phyloP scores from a whole-genome alignment of 2,329 filamentous ascomycete species.

The Pyrenophora teres region DNA sequence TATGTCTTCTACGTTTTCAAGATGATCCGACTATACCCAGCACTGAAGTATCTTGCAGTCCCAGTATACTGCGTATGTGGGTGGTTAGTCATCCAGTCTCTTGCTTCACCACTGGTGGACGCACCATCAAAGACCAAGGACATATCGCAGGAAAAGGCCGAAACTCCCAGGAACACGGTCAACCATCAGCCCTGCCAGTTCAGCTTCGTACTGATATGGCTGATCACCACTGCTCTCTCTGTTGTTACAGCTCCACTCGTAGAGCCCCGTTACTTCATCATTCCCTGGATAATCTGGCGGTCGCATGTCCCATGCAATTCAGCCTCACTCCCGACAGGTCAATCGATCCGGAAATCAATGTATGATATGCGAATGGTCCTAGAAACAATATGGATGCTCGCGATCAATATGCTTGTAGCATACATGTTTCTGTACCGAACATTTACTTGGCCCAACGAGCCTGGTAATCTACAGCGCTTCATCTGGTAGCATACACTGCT shows the following conservation, averaged over 20 bases:
- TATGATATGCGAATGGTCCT: constrained; percentile 55
- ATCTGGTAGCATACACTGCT: constrained; percentile 59
- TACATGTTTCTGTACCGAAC: constrained; percentile 72
- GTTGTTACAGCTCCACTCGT: constrained; percentile 89
- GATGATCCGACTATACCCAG: constrained; percentile 68
- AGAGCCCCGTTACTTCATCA: constrained; percentile 93
- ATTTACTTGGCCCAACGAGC: constrained; percentile 69
- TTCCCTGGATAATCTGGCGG: constrained; percentile 93
- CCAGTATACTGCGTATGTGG: constrained; percentile 72
- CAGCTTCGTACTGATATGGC: constrained; percentile 63
- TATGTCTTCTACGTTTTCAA: constrained; percentile 98
- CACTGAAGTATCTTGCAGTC: constrained; percentile 69
- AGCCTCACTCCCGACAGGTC: constrained; percentile 26
- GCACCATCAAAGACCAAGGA: constrained; percentile 4
- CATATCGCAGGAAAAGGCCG: not conserved
- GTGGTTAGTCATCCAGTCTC: constrained; percentile 68
- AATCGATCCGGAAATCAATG: constrained; percentile 3
- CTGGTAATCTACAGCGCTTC: constrained; percentile 70
- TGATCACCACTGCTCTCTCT: constrained; percentile 74
- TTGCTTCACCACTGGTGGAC: constrained; percentile 52
- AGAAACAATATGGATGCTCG: constrained; percentile 72
- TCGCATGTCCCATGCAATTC: constrained; percentile 67
- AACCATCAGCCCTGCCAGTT: constrained; percentile 24
- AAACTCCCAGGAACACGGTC: constrained; percentile 5
- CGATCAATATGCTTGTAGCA: constrained; percentile 68